Evolutionary conservation across 1,284 basidiomycete species (phyloP).

Genomic region (Ganoderma lucidum): DNA sequence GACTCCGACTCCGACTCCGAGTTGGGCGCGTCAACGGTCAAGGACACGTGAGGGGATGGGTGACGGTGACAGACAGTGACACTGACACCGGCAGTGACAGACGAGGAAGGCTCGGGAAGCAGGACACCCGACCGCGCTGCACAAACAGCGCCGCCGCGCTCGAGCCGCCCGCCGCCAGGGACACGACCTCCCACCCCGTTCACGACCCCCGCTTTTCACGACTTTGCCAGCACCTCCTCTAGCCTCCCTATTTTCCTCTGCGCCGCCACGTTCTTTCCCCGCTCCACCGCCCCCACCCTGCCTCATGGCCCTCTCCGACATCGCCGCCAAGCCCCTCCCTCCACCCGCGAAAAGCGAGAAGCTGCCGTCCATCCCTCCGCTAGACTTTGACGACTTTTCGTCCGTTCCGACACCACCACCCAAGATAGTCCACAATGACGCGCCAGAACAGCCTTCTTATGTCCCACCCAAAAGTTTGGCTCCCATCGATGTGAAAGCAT

Average conservation of each 20-base stretch:
- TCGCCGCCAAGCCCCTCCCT: constrained; percentile 42
- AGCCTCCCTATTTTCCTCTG: not conserved
- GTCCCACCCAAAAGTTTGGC: constrained; percentile 31
- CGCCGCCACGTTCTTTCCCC: constrained; percentile 27
- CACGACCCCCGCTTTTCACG: constrained; percentile 12
- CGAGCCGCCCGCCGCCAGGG: constrained; percentile 4
- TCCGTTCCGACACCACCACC: constrained; percentile 48
- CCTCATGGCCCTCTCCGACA: constrained; percentile 29
- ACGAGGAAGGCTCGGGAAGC: not conserved
- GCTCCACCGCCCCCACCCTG: constrained; percentile 1
- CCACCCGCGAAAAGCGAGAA: constrained; percentile 43
- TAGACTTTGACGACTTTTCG: constrained; percentile 34
- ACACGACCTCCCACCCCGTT: not conserved
- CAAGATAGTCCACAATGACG: constrained; percentile 40
- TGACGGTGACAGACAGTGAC: not conserved
- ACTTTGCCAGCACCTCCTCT: not conserved
- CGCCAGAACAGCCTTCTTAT: constrained; percentile 23
- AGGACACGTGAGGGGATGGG: constrained; percentile 22
- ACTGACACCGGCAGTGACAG: not conserved
- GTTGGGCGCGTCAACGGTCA: constrained; percentile 22
- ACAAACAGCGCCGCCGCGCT: not conserved
- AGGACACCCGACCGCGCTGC: not conserved
- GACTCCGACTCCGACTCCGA: not conserved
- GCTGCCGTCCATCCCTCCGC: constrained; percentile 46
- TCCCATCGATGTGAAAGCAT: constrained; percentile 43